Evolutionary conservation across 192 early-diverging fungal genomes (phyloP).

Genomic region (Coemansia sp.): DNA sequence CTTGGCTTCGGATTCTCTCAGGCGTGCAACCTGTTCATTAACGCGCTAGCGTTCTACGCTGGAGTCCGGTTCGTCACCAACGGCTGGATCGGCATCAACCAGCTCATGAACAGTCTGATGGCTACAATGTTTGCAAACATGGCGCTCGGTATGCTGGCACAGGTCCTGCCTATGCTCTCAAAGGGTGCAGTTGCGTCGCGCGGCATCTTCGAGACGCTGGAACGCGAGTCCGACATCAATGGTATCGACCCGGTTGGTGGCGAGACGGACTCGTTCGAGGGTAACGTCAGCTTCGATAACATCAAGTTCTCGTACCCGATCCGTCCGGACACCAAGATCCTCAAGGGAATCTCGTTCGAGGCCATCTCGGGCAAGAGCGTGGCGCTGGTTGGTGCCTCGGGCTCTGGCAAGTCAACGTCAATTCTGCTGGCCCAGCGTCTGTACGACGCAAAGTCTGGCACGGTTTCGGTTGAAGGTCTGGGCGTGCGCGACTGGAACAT

Average conservation of each 20-base stretch:
- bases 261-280: slow-evolving; percentile 63
- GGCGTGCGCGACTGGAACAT: slow-evolving; percentile 64
- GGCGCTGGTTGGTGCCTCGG: slow-evolving; percentile 81
- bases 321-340: slow-evolving; percentile 61
- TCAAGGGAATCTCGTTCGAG: slow-evolving; percentile 59
- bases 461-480: slow-evolving; percentile 57
- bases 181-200: slow-evolving; percentile 81
- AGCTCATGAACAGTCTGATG: slow-evolving; percentile 47
- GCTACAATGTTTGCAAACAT: slow-evolving; percentile 60
- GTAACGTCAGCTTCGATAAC: slow-evolving; percentile 44
- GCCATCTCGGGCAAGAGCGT: slow-evolving; percentile 66
- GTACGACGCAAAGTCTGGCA: slow-evolving; percentile 70
- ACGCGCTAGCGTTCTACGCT: slow-evolving; percentile 58
- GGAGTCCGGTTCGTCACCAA: slow-evolving; percentile 56
- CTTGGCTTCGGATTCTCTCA: slow-evolving; percentile 56
- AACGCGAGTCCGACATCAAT: slow-evolving; percentile 67
- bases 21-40: slow-evolving; percentile 57
- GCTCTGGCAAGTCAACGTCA: slow-evolving; percentile 77
- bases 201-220: slow-evolving; percentile 70
- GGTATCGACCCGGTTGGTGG: slow-evolving; percentile 41
- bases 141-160: slow-evolving; percentile 54
- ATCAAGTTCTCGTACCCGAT: slow-evolving; percentile 64
- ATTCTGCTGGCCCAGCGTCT: slow-evolving; percentile 69
- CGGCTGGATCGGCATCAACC: slow-evolving; percentile 44
- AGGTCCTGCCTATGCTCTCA: slow-evolving; percentile 67